phyloP scores from a whole-genome alignment of 2,329 filamentous ascomycete species.

The Sporothrix mexicana region DNA sequence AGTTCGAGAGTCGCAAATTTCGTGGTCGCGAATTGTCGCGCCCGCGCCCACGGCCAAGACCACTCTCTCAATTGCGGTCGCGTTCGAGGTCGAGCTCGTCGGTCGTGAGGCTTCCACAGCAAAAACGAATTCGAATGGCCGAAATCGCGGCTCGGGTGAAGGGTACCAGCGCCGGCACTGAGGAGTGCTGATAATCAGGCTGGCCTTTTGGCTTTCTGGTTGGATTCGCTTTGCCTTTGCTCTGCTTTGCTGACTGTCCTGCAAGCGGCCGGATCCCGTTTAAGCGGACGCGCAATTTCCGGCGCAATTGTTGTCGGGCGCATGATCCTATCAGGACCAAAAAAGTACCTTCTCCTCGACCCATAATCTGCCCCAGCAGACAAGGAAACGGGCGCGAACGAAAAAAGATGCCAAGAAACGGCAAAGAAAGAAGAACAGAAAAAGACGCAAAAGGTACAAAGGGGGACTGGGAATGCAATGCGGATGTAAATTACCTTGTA shows the following conservation, averaged over 20 bases:
- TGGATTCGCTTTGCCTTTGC: too few species aligned
- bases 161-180: neutral
- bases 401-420: neutral
- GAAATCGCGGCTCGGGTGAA: neutral
- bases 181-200: neutral
- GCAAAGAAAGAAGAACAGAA: neutral
- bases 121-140: neutral
- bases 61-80: neutral
- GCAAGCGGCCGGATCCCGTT: neutral
- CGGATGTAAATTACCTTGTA: conserved; percentile 36
- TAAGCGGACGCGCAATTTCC: conserved; percentile 26
- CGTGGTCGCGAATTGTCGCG: neutral
- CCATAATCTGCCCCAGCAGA: neutral
- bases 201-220: conserved; percentile 3
- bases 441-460: neutral
- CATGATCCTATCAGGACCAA: conserved; percentile 3
- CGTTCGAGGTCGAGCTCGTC: neutral
- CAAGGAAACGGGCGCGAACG: neutral
- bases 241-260: neutral
- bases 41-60: too few species aligned
- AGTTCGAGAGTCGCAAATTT: neutral
- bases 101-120: neutral
- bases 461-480: neutral
- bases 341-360: neutral
- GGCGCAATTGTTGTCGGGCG: conserved; percentile 9